Base-by-base conservation (phyloP, 805 yeast species). In the Peterozyma xylosa region DNA sequence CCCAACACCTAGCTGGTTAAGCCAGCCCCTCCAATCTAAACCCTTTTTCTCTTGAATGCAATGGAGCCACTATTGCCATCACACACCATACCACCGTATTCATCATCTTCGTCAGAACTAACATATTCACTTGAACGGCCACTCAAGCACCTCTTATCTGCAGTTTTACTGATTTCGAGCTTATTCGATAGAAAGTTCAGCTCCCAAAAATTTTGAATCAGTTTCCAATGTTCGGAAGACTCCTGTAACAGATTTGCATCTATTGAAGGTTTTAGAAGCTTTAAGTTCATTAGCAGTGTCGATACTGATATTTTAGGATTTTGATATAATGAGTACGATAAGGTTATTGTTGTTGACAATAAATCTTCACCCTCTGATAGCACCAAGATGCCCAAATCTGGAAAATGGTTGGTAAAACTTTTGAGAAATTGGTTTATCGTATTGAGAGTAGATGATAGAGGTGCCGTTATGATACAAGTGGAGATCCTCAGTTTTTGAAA, bases 381-480 rank as follows among this genome's bases (percentile, higher is more conserved):
- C 11, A 44, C 14, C 33, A 45, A 38, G 9, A 45, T 34, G 17
- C 44, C 32, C 18, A 37, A 17, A 11, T 45, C 30, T n/a, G 47
- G 47, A 27, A 21, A 41, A 27, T 30, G 35, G 2, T 9, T n/a
- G 29, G 18, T 41, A 32, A 45, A 41, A 33, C 30, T 37, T 10
- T 30, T 27, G 13, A 45, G 6, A 18, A 45, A 37, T 5, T 11
- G 16, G 30, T 45, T 45, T 14, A 30, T 9, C 3, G 7, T 13
- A 11, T 36, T 11, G 4, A 41, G 21, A 6, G 37, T n/a, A 9
- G 11, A 11, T 13, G 33, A 14, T 17, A n/a, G 30, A 30, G 15
- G 21, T 5, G 11, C 9, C 5, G 37, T 35, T n/a, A 35, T 14
- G 5, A 15, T 16, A 35, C 18, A 14, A 5, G 15, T 35, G 13